These are phyloP conservation scores for Cochlearia excelsa DNA, from an alignment of 345 rosid genomes.

Conservation along the genomic window DNA sequence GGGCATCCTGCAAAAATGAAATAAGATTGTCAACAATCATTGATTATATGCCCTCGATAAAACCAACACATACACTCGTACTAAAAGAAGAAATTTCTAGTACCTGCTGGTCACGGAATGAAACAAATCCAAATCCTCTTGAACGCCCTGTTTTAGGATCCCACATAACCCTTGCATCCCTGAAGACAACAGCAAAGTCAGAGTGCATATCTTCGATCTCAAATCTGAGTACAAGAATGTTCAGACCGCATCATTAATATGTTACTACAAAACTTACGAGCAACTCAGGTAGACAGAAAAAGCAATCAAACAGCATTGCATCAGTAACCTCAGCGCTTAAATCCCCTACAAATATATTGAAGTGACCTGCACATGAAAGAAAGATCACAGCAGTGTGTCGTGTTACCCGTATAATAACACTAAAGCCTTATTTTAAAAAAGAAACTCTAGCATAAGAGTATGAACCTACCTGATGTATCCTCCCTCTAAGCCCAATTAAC, in stretches of 20 bases:
- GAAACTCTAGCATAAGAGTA: neutral
- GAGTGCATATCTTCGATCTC: conserved; percentile 4
- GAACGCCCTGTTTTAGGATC: conserved; percentile 41
- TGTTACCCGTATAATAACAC: neutral
- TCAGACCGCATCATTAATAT: neutral
- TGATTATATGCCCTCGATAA: conserved; percentile 3
- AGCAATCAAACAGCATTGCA: conserved; percentile 76
- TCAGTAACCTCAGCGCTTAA: conserved; percentile 91
- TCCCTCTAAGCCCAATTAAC: conserved; percentile 63
- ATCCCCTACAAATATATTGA: conserved; percentile 83
- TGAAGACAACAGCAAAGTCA: conserved; percentile 26
- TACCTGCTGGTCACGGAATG: conserved; percentile 76
- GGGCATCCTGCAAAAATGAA: conserved; percentile 69
- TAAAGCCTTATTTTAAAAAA: neutral
- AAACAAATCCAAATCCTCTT: conserved; percentile 78
- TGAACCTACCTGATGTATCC: conserved; percentile 58
- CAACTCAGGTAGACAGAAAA: conserved; percentile 73
- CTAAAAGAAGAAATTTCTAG: neutral
- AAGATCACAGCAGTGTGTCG: conserved; percentile 1
- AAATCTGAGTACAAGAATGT: neutral
- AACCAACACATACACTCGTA: neutral
- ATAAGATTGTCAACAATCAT: conserved; percentile 13
- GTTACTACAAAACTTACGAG: conserved; percentile 53
- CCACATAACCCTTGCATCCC: conserved; percentile 71
- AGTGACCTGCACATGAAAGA: conserved; percentile 50